These are phyloP conservation scores for Apium graveolens DNA, from an alignment of 129 eudicot species.

Conservation along the genomic window DNA sequence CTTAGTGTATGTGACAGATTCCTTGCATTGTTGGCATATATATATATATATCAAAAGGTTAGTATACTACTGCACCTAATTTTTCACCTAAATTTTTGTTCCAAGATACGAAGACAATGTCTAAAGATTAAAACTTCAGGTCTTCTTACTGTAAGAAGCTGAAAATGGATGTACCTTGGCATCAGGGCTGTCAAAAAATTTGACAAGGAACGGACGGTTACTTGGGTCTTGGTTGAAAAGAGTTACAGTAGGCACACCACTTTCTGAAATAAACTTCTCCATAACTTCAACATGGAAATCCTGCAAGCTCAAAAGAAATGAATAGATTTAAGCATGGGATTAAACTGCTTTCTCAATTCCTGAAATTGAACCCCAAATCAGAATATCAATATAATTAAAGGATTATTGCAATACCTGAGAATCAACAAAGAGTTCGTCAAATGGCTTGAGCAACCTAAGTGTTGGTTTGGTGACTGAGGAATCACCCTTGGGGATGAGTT, in stretches of 20 bases:
- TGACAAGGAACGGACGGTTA: constrained; percentile 46
- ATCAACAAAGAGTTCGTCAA: constrained; percentile 75
- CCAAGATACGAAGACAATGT: background rate
- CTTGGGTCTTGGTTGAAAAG: constrained; percentile 43
- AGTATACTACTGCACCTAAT: background rate
- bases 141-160: background rate
- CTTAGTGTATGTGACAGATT: background rate
- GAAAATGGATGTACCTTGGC: constrained; percentile 39
- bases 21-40: background rate
- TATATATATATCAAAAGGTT: background rate
- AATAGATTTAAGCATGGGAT: background rate
- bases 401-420: constrained; percentile 35
- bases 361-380: too few species aligned
- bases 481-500: constrained; percentile 58
- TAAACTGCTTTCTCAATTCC: background rate
- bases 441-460: constrained; percentile 74
- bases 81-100: too few species aligned
- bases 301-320: constrained; percentile 27
- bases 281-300: constrained; percentile 54
- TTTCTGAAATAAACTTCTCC: constrained; percentile 64
- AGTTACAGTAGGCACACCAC: constrained; percentile 53
- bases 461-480: constrained; percentile 47
- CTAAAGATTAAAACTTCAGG: background rate
- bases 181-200: constrained; percentile 43
- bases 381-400: background rate